Evolutionary conservation across 2,329 filamentous ascomycete genomes (phyloP).

Genomic region (Sporothrix sp.): DNA sequence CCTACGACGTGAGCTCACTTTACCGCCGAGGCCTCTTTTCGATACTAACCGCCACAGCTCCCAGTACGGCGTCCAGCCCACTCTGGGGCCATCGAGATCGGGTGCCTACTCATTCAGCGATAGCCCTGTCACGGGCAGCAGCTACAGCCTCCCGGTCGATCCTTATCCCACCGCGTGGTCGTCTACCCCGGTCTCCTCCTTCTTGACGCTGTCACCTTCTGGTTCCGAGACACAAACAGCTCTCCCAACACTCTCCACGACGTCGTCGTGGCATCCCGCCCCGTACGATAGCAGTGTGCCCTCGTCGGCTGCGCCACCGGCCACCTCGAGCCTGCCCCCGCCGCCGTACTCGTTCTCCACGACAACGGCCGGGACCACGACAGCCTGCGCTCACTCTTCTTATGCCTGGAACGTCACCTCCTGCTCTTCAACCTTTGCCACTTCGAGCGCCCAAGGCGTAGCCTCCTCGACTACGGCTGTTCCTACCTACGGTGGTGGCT

Average conservation of each 20-base stretch:
- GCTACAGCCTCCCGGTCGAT: neutral
- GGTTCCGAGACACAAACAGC: neutral
- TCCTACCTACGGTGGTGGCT: neutral
- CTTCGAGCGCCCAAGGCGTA: neutral
- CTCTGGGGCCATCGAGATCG: neutral
- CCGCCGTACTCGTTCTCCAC: neutral
- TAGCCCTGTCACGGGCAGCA: neutral
- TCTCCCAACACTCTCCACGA: neutral
- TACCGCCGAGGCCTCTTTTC: neutral
- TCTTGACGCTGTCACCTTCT: no score
- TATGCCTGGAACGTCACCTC: neutral
- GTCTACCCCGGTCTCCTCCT: neutral
- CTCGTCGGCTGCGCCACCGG: neutral
- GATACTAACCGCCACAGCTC: no score
- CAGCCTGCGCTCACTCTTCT: neutral
- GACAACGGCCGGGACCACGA: neutral
- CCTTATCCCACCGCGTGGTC: neutral
- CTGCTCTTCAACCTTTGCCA: neutral
- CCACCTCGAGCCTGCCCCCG: neutral
- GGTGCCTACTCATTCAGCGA: neutral
- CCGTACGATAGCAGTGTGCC: neutral
- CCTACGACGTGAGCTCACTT: neutral
- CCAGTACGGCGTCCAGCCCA: neutral
- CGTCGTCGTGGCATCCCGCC: constrained; percentile 1
- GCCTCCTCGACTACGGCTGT: neutral